Conservation (phyloP, 345 rosid genomes). For the Nephelium lappaceum region DNA sequence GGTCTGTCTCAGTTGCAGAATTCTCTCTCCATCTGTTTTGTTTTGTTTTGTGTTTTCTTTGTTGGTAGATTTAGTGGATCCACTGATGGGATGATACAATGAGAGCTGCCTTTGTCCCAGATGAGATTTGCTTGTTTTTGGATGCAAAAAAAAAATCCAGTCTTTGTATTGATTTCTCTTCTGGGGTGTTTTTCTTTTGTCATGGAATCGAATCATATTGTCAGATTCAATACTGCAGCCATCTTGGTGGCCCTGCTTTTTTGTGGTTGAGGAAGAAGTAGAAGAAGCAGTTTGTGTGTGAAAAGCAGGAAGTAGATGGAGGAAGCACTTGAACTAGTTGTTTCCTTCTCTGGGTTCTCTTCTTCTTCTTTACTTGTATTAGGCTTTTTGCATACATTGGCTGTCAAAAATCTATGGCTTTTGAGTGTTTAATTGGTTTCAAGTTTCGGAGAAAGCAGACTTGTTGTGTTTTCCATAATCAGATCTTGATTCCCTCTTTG, state of each 20-base stretch:
- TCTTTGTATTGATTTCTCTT: neutral
- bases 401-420: neutral
- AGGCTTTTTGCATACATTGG: neutral
- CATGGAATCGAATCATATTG: neutral
- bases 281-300: neutral
- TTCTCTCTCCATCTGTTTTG: neutral
- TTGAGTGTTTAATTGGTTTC: neutral
- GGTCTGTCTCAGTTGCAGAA: conserved; percentile 6
- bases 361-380: neutral
- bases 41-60: neutral
- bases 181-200: neutral
- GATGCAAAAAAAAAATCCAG: neutral
- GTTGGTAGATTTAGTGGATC: neutral
- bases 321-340: neutral
- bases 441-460: neutral
- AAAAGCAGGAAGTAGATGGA: neutral
- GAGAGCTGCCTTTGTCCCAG: neutral
- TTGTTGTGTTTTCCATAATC: neutral
- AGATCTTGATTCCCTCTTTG: neutral
- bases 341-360: neutral
- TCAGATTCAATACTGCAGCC: conserved; percentile 1
- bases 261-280: neutral
- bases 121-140: neutral
- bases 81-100: neutral
- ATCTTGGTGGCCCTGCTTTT: no score